Evolutionary conservation across 148 eudicot species (phyloP).

Genomic region (Silene conica): DNA sequence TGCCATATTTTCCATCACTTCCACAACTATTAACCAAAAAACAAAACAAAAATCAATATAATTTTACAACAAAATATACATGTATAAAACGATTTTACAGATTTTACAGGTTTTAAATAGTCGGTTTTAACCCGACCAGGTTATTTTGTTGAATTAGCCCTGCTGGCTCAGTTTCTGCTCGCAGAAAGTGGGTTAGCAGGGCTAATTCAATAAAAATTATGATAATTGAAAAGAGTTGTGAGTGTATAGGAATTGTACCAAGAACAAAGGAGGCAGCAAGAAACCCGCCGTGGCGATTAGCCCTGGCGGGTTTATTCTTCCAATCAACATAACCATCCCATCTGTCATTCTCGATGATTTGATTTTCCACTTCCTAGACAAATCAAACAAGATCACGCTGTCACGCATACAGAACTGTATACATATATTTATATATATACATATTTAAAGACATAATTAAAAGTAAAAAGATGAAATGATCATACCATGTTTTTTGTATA

Average conservation of each 20-base stretch:
- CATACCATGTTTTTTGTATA: conserved; percentile 12
- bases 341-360: conserved; percentile 4
- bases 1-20: conserved; percentile 74
- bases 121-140: not conserved
- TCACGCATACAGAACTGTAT: not conserved
- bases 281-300: conserved; percentile 34
- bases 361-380: conserved; percentile 33
- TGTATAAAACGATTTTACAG: not conserved
- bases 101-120: not conserved
- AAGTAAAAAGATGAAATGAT: not conserved
- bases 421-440: not conserved
- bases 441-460: not conserved
- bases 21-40: conserved; percentile 33
- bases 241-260: conserved; percentile 11
- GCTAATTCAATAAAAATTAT: no score
- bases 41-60: not conserved
- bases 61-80: not conserved
- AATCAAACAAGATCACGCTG: not conserved
- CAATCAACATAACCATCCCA: conserved; percentile 40
- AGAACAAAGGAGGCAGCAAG: conserved; percentile 33
- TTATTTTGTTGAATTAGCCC: no score
- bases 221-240: no score
- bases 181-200: no score
- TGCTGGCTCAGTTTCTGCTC: no score
- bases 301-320: conserved; percentile 27